Percentiles rank a stretch among this genome's conserved stretches.
Evolutionary conservation across 805 yeast genomes (phyloP).

Genomic region (Starmerella apis): DNA sequence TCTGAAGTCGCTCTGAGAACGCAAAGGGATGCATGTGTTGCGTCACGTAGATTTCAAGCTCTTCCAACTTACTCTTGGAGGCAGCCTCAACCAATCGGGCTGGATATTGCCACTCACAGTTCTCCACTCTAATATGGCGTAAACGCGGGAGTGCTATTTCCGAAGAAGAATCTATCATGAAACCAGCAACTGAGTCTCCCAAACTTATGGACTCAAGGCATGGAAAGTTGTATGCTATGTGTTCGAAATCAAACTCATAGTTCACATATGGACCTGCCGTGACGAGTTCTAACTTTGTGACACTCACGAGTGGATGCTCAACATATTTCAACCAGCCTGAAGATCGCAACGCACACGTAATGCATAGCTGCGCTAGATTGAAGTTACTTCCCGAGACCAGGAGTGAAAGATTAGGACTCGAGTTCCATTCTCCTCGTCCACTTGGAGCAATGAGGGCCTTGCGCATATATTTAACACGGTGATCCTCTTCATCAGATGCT

Average conservation of each 20-base stretch:
- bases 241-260: constrained; percentile 22
- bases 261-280: constrained; percentile 4
- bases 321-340: constrained; percentile 26
- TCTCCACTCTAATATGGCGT: constrained; percentile 7
- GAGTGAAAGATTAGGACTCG: constrained; percentile 13
- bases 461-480: neutral
- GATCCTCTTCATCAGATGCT: neutral
- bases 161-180: constrained; percentile 7
- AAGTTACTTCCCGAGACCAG: constrained; percentile 1
- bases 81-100: constrained; percentile 11
- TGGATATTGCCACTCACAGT: constrained; percentile 19
- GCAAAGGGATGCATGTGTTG: constrained; percentile 16
- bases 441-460: constrained; percentile 2
- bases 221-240: constrained; percentile 15
- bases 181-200: constrained; percentile 13
- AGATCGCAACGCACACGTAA: constrained; percentile 12
- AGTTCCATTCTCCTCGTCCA: constrained; percentile 23
- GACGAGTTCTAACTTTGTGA: constrained; percentile 3
- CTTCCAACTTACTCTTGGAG: constrained; percentile 1
- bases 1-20: constrained; percentile 15
- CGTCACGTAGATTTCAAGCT: constrained; percentile 1
- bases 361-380: neutral
- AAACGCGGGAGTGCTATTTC: constrained; percentile 1
- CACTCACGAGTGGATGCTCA: constrained; percentile 6
- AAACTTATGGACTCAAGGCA: constrained; percentile 9